Percentiles rank a stretch among this genome's conserved stretches.
Evolutionary conservation across 306 rosid species (phyloP).

Genomic region (Castanospermum australe): DNA sequence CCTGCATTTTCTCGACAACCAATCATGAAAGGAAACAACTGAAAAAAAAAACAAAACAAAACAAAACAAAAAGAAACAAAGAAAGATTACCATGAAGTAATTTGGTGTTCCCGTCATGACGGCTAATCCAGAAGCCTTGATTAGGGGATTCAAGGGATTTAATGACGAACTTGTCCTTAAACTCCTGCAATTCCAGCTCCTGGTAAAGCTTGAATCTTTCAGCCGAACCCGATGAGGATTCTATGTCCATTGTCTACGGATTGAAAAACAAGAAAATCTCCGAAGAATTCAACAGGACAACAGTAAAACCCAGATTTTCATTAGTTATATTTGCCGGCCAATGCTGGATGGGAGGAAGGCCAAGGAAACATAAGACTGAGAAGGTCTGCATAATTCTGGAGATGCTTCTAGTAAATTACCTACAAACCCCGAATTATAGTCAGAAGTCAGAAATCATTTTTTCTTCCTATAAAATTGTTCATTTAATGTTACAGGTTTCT

Average conservation of each 20-base stretch:
- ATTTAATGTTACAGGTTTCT: too few species aligned
- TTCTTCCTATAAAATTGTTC: too few species aligned
- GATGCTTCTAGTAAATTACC: background rate
- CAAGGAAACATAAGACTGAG: constrained; percentile 1
- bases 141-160: constrained; percentile 51
- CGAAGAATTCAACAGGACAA: background rate
- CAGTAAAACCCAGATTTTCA: background rate
- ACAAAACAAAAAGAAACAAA: background rate
- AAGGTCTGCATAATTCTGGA: background rate
- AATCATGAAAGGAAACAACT: constrained; percentile 1
- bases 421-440: background rate
- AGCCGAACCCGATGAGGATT: constrained; percentile 34
- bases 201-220: constrained; percentile 72
- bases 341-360: background rate
- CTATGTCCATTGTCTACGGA: constrained; percentile 53
- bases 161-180: constrained; percentile 74
- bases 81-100: constrained; percentile 47
- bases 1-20: background rate
- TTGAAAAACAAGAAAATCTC: background rate
- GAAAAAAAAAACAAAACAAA: too few species aligned
- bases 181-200: constrained; percentile 68
- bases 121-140: constrained; percentile 74
- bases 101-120: constrained; percentile 61
- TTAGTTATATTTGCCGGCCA: background rate
- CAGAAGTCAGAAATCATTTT: too few species aligned